Evolutionary conservation across 192 early-diverging fungal species (phyloP), one percentile per base, ranked within the genome.

Genomic region (Podila epigama): DNA sequence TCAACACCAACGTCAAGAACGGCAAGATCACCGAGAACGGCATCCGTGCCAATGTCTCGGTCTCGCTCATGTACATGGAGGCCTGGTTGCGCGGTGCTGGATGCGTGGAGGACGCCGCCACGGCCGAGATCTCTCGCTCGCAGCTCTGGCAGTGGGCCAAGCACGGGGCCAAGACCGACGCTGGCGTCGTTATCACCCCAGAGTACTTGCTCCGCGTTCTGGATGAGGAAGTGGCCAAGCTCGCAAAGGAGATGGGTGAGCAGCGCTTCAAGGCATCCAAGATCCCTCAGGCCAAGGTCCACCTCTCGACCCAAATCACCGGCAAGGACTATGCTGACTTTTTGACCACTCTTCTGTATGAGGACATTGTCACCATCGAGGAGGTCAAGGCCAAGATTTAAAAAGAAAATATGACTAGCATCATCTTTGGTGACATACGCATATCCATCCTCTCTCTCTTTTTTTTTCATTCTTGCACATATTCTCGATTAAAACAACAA

Each of bases 41-140:
- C 51, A 87, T 98, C 65, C 92, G 94, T 75, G 88, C 82, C 81
- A 98, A 98, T 87, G 89, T 97, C 69, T 89, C 94, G 37, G 91
- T 98, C n/a, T 92, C 92, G 22, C 84, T 97, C 20, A 82, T 89
- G 55, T 97, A 98, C 82, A 97, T 94, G 89, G 95, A 95, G 81
- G 89, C 94, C 51, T 97, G 95, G 97, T 88, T 98, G 57, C 88
- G 91, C 63, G 95, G 94, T 40, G 82, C 86, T 61, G 97, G 97
- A n/a, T 98, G 97, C 71, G 97, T 98, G 97, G 95, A 98, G 84
- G 97, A 98, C 79, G 95, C 95, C 1, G 97, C 97, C 48, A 98
- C 97, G 1, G 95, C 95, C 37, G 97, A 98, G 86, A 98, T 98
- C 69, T 96, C 95, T 13, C 91, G 95, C 58, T 93, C 92, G 34